Conservation (phyloP, 1,284 basidiomycete genomes). For the Athelia psychrophila region DNA sequence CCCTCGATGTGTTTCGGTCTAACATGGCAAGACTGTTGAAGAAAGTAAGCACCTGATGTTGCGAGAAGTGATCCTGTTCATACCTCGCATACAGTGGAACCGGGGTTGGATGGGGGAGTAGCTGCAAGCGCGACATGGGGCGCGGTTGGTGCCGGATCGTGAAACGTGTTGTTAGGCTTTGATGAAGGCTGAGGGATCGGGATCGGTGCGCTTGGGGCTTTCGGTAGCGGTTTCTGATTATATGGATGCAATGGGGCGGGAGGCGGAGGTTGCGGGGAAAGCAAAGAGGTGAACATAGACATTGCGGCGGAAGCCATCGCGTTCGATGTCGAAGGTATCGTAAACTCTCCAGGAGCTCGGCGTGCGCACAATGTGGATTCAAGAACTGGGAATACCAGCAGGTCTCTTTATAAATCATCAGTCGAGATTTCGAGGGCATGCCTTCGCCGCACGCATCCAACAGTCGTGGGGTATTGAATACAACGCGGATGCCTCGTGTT, state of each 20-base stretch:
- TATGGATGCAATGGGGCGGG: neutral
- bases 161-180: neutral
- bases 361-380: neutral
- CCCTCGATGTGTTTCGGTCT: slow-evolving; percentile 50
- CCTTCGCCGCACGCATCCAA: neutral
- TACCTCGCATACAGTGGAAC: neutral
- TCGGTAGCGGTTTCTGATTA: neutral
- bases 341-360: neutral
- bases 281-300: neutral
- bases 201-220: neutral
- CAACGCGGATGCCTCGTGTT: neutral
- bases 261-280: neutral
- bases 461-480: neutral
- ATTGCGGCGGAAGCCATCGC: neutral
- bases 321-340: neutral
- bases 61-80: slow-evolving; percentile 7
- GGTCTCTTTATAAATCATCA: neutral
- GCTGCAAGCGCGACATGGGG: neutral
- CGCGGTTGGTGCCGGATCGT: neutral
- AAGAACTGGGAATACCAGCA: neutral
- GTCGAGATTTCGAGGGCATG: neutral
- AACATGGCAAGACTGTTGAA: slow-evolving; percentile 42
- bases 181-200: neutral
- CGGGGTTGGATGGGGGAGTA: neutral
- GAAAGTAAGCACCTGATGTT: neutral